Percentiles rank a stretch among this genome's conserved stretches.
Evolutionary conservation across 2,329 filamentous ascomycete genomes (phyloP).

Genomic region (Tolypocladium endophyticum): DNA sequence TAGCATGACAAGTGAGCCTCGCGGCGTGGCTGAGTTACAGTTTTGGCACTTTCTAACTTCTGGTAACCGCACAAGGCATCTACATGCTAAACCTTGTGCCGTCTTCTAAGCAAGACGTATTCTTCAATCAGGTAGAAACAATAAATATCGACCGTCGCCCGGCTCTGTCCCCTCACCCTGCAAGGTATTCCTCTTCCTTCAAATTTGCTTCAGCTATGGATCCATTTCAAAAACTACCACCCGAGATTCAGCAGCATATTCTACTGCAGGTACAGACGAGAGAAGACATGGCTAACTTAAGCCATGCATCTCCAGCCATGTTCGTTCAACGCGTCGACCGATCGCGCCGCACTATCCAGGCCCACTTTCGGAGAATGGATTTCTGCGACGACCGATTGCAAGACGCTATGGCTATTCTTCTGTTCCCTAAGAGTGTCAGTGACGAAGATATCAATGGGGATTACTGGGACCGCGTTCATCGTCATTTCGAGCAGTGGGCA

Average conservation of each 20-base stretch:
- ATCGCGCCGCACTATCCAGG: background rate
- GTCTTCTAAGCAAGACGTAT: background rate
- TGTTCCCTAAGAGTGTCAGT: background rate
- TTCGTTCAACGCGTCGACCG: background rate
- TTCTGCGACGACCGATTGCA: background rate
- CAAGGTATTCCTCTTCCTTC: background rate
- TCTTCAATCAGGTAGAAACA: background rate
- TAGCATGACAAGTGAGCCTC: too few species aligned
- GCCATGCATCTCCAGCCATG: background rate
- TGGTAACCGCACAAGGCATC: background rate
- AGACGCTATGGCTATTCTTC: background rate
- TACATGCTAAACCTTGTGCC: background rate
- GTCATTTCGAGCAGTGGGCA: background rate
- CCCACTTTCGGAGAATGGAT: background rate
- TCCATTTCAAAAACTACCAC: background rate
- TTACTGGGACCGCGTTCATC: background rate
- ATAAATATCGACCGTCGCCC: background rate
- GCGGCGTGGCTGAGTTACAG: background rate
- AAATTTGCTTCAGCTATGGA: background rate
- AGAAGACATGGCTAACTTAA: background rate
- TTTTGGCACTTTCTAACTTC: background rate
- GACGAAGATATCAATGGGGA: background rate
- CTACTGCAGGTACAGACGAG: background rate
- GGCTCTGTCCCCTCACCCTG: background rate
- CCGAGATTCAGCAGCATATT: background rate